Evolutionary conservation across 2,329 filamentous ascomycete genomes (phyloP).

Genomic region (Cercospora zeina): DNA sequence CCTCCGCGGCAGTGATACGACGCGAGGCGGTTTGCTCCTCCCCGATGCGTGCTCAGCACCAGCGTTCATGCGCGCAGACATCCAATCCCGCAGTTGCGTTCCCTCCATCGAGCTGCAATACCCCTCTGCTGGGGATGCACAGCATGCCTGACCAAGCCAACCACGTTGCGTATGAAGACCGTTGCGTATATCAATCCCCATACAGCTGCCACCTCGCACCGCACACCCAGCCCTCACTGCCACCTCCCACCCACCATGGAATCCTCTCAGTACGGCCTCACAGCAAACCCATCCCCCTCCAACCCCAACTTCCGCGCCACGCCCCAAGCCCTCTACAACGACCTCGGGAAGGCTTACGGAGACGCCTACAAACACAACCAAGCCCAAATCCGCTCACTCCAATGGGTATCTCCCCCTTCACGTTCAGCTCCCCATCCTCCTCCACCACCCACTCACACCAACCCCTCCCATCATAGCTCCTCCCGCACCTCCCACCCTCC

Average conservation of each 20-base stretch:
- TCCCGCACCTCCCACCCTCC: slow-evolving; percentile 22
- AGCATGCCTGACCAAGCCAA: background rate
- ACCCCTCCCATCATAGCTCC: background rate
- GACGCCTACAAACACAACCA: slow-evolving; percentile 11
- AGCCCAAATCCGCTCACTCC: slow-evolving; percentile 11
- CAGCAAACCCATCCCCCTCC: background rate
- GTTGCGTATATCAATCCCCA: background rate
- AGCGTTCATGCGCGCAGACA: no score
- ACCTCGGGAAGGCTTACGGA: slow-evolving; percentile 18
- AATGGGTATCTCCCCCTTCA: background rate
- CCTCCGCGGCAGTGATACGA: background rate
- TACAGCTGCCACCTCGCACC: background rate
- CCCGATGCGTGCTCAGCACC: background rate
- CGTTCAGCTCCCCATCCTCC: background rate
- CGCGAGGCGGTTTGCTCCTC: background rate
- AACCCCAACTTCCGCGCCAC: slow-evolving; percentile 6
- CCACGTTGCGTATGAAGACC: background rate
- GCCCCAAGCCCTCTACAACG: slow-evolving; percentile 17
- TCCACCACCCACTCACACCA: background rate
- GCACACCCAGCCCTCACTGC: background rate
- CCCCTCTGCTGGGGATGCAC: background rate
- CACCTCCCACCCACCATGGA: background rate
- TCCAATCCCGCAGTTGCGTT: no score
- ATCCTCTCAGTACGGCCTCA: background rate
- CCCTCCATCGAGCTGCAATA: background rate